These are phyloP conservation scores for Pisolithus albus DNA, from an alignment of 768 basidiomycete species.

Conservation along the genomic window DNA sequence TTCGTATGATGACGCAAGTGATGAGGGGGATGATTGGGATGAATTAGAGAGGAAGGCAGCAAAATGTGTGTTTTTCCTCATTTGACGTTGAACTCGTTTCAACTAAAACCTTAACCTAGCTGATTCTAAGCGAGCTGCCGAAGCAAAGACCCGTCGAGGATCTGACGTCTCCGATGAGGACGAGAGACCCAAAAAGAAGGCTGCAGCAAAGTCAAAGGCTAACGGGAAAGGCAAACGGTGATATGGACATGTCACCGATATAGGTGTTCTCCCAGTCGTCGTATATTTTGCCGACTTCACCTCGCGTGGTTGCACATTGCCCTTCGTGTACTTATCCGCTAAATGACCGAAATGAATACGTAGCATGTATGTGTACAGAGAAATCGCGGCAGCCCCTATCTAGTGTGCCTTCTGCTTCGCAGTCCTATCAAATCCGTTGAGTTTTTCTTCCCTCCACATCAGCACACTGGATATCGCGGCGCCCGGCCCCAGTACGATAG, in stretches of 20 bases:
- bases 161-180: slow-evolving; percentile 49
- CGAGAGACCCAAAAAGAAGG: slow-evolving; percentile 40
- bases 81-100: background rate
- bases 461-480: slow-evolving; percentile 43
- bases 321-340: slow-evolving; percentile 5
- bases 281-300: slow-evolving; percentile 2
- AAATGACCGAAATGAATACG: background rate
- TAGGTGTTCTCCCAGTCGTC: slow-evolving; percentile 1
- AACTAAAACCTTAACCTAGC: slow-evolving; percentile 24
- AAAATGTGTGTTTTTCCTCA: slow-evolving; percentile 47
- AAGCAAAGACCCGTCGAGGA: slow-evolving; percentile 33
- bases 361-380: background rate
- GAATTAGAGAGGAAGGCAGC: slow-evolving; percentile 89
- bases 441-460: slow-evolving; percentile 41
- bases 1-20: slow-evolving; percentile 58
- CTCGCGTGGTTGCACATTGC: background rate
- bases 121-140: slow-evolving; percentile 43
- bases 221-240: slow-evolving; percentile 39
- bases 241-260: slow-evolving; percentile 19
- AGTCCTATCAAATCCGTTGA: slow-evolving; percentile 10
- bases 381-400: background rate
- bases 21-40: slow-evolving; percentile 92
- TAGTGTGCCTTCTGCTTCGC: slow-evolving; percentile 2
- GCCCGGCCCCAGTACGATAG: slow-evolving; percentile 42
- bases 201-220: slow-evolving; percentile 23